These are phyloP conservation scores for Jacaranda mimosifolia DNA, from an alignment of 257 asterid genomes.

Conservation along the genomic window DNA sequence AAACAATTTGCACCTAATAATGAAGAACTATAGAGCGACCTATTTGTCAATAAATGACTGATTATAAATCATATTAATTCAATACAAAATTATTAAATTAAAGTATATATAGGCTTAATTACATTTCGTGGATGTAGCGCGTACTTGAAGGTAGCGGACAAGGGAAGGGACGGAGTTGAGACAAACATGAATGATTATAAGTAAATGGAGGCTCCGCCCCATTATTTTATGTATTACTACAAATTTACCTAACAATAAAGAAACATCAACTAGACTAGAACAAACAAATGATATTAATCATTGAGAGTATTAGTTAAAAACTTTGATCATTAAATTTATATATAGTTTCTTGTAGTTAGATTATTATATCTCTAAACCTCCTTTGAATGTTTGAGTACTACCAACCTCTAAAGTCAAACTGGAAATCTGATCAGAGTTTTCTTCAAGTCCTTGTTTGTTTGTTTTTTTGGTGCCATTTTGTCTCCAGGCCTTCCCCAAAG, in stretches of 20 bases:
- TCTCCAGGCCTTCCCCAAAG: constrained; percentile 32
- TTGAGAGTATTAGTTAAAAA: constrained; percentile 29
- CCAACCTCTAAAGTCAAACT: constrained; percentile 51
- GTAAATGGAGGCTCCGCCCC: constrained; percentile 67
- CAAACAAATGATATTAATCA: constrained; percentile 50
- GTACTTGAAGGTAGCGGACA: constrained; percentile 61
- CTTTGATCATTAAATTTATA: constrained; percentile 24
- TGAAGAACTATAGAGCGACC: constrained; percentile 27
- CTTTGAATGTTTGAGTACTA: constrained; percentile 41
- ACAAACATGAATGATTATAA: constrained; percentile 42
- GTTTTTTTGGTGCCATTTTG: constrained; percentile 43
- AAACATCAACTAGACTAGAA: constrained; percentile 40
- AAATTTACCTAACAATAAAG: constrained; percentile 35
- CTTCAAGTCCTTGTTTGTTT: constrained; percentile 34
- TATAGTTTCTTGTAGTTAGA: constrained; percentile 23
- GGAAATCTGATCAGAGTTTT: constrained; percentile 39
- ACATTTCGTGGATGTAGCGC: constrained; percentile 57
- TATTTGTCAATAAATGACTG: constrained; percentile 37
- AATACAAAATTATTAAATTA: constrained; percentile 20
- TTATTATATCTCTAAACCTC: constrained; percentile 32
- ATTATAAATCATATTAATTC: constrained; percentile 35
- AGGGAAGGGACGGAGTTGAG: constrained; percentile 55
- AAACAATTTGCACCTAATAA: constrained; percentile 11
- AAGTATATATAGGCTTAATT: constrained; percentile 24
- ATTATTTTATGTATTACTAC: constrained; percentile 37